Evolutionary conservation across 139 green algal species (phyloP), one percentile per base, ranked within the genome.

Genomic region (Monoraphidium neglectum): DNA sequence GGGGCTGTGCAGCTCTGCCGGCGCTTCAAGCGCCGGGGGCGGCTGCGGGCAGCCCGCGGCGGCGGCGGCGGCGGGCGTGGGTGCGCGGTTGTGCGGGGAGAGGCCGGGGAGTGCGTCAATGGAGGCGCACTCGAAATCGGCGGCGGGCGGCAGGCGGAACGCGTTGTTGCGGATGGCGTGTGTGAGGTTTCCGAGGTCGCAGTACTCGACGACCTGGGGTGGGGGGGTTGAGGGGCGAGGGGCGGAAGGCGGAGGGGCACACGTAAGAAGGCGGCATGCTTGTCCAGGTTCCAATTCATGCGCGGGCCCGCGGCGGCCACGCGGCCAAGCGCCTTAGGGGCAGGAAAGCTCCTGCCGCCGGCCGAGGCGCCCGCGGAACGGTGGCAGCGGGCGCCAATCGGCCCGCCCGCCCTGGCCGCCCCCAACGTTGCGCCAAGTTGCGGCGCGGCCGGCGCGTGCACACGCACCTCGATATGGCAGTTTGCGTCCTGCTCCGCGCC

Each of bases 181-280:
- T 35, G 64, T 79, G 57, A 91, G 70, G 83, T 87, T 91, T 73
- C 86, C 86, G 40, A 89, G 64, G 74, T 88, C 86, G 70, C 86
- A 91, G 77, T 88, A 91, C 78, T 91, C 86, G 24, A 91, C 82
- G 16, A 88, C 77, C 83, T 87, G 82, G 1, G 60, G 10, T 43
- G 0, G 35, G 23, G 63, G 56, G 56, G 12, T 64, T 16, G 56
- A 64, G 10, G 5, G 6, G 10, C n/a, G 26, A 13, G 10, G 28
- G n/a, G 35, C 32, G 37, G 60, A 68, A n/a, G 60, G n/a, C 60
- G n/a, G 26, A 68, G n/a, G 26, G 21, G 26, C 49, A 57, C 49
- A 57, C 16, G 15, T 57, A 57, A 13, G 49, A 16, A 13, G 16
- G n/a, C n/a, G n/a, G n/a, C n/a, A n/a, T n/a, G n/a, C n/a, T n/a